Evolutionary conservation across 2,329 filamentous ascomycete genomes (phyloP).

Genomic region (Botrytis elliptica): DNA sequence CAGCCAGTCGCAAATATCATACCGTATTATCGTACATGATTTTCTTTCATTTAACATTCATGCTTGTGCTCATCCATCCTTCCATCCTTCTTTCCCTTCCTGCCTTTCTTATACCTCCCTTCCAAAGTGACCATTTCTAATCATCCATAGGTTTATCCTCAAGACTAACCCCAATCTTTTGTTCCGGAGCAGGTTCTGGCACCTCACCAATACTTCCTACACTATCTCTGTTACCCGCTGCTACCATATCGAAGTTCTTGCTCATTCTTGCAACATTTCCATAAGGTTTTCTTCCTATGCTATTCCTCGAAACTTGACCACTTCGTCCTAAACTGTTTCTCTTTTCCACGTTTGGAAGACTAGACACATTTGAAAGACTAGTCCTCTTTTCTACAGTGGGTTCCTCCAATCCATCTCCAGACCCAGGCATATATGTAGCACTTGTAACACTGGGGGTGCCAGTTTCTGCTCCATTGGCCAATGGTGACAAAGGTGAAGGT

Average conservation of each 20-base stretch:
- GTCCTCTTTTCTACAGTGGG: constrained; percentile 25
- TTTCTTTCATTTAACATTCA: constrained; percentile 14
- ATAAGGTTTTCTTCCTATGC: constrained; percentile 14
- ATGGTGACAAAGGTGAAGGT: constrained; percentile 26
- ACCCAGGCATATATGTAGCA: constrained; percentile 37
- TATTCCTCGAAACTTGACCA: constrained; percentile 7
- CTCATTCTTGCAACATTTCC: constrained; percentile 17
- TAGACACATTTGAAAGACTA: constrained; percentile 35
- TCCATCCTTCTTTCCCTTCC: neutral
- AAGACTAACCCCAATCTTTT: constrained; percentile 11
- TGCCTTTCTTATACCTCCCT: neutral
- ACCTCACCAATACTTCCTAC: constrained; percentile 12
- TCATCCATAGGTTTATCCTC: constrained; percentile 17
- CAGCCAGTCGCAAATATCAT: constrained; percentile 12
- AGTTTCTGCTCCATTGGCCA: constrained; percentile 32
- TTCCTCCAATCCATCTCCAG: constrained; percentile 29
- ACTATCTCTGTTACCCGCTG: constrained; percentile 8
- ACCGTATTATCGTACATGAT: constrained; percentile 17
- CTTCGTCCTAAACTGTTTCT: constrained; percentile 61
- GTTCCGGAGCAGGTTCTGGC: constrained; percentile 8
- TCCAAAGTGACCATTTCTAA: neutral
- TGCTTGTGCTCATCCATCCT: constrained; percentile 5
- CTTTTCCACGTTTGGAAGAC: constrained; percentile 49
- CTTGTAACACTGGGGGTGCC: constrained; percentile 33
- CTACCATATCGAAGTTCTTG: constrained; percentile 11